Evolutionary conservation across 805 yeast genomes (phyloP), one percentile per base, ranked within the genome.

Genomic region (Candida palmyrensis): DNA sequence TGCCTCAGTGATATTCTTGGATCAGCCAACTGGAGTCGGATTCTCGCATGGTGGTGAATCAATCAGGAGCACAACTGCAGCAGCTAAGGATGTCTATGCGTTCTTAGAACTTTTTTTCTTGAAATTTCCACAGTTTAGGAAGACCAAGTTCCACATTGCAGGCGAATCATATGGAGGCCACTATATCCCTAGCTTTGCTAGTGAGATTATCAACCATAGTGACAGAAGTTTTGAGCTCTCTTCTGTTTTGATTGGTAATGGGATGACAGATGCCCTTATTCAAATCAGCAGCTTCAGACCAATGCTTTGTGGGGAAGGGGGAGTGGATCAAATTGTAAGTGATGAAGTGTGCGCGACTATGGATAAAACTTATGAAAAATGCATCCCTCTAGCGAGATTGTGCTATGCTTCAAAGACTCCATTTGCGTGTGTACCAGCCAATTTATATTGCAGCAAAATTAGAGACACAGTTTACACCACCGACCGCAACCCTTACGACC

Each of bases 111-210:
- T 88, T 44, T 89, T 90, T 64, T 90, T 80, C 71, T 75, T 79
- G 54, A 77, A 79, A 48, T 87, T 85, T 70, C 94, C 96, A 22
- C 74, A 85, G 49, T 78, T 79, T 54, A 27, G 23, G 11, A 11
- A 21, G 11, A 21, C 69, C 36, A 75, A 72, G 33, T 82, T 88
- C 73, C 95, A 87, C 58, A 83, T 88, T 53, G 82, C 96, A 27
- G 96, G 96, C 45, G 96, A 88, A 55, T 82, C 94, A 6, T 88
- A 89, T 51, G 96, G 90, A 14, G 96, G 97, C 32, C 94, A 87
- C 53, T 89, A 89, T 61, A 84, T 89, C 44, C 98, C 97, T 16
- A 84, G 74, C 8, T 84, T 88, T 59, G 94, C 95, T 6, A 56
- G 75, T 37, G 95, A 85, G 57, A 86, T 88, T 47, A 62, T 85